phyloP scores from a whole-genome alignment of 257 asterid genomes.

The Ehretia macrophylla region DNA sequence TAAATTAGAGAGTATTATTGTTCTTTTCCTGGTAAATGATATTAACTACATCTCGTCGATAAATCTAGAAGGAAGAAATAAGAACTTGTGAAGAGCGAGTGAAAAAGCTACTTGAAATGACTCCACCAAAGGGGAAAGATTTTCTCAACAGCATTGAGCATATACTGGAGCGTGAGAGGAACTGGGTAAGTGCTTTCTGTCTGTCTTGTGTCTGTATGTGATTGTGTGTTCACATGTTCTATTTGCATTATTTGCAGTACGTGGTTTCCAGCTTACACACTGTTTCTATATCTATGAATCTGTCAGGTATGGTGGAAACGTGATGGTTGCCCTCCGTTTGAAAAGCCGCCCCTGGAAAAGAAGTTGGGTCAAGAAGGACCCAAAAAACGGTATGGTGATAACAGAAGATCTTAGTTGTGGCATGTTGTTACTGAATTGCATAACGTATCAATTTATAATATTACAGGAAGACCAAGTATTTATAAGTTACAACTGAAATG shows the following conservation, averaged over 20 bases:
- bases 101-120: conserved; percentile 84
- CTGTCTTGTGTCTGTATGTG: conserved; percentile 8
- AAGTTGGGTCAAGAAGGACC: conserved; percentile 63
- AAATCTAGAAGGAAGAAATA: conserved; percentile 82
- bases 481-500: no score
- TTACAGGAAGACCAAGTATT: no score
- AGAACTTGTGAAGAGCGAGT: conserved; percentile 75
- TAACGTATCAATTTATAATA: no score
- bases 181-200: conserved; percentile 64
- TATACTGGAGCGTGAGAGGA: conserved; percentile 92
- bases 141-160: conserved; percentile 90
- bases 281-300: conserved; percentile 3
- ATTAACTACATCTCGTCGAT: conserved; percentile 17
- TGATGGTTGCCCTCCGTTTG: conserved; percentile 98
- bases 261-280: not conserved
- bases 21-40: not conserved
- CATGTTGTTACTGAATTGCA: not conserved
- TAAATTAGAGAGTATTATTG: not conserved
- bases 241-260: not conserved
- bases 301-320: conserved; percentile 99
- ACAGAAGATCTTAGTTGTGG: not conserved
- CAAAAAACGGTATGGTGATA: conserved; percentile 19
- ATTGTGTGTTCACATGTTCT: not conserved
- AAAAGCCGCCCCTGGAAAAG: conserved; percentile 68
- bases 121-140: conserved; percentile 87